Evolutionary conservation across 1,284 basidiomycete genomes (phyloP), one percentile per base, ranked within the genome.

Genomic region (Fistulina hepatica): DNA sequence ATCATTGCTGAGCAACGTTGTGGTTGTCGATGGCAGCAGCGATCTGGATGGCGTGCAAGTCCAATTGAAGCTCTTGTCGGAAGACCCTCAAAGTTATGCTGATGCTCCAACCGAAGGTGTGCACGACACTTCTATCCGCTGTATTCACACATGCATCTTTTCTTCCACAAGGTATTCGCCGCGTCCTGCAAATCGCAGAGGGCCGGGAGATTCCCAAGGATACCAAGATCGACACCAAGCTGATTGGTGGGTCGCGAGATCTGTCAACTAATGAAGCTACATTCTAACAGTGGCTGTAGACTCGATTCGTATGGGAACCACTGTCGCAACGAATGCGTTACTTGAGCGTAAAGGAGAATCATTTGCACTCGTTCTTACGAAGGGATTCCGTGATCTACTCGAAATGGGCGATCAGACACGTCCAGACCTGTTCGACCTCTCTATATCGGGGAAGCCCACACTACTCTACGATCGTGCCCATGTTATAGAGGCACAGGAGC

Each of bases 21-120:
- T n/a, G n/a, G n/a, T n/a, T n/a, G n/a, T n/a, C n/a, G n/a, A n/a
- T n/a, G n/a, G n/a, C n/a, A n/a, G n/a, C n/a, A n/a, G n/a, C n/a
- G n/a, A n/a, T n/a, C n/a, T n/a, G n/a, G n/a, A n/a, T n/a, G n/a
- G n/a, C n/a, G n/a, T n/a, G n/a, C n/a, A n/a, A n/a, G n/a, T n/a
- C n/a, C n/a, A n/a, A n/a, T n/a, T n/a, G n/a, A n/a, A n/a, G n/a
- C n/a, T n/a, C n/a, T n/a, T 93, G 31, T 92, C 89, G 0, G 82
- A 89, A 56, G 89, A 89, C 59, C 76, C 81, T 0, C 64, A 63
- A 17, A 94, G 95, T 56, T 98, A 98, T 59, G 58, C 64, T 4
- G 94, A 97, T 62, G 94, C 94, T 1, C 94, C 94, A 0, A 93
- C 88, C 0, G 91, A 94, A 59, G 94, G n/a, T n/a, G n/a, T n/a